These are phyloP conservation scores for Phytophthora kernoviae DNA, from an alignment of 352 stramenopile species.

Conservation along the genomic window DNA sequence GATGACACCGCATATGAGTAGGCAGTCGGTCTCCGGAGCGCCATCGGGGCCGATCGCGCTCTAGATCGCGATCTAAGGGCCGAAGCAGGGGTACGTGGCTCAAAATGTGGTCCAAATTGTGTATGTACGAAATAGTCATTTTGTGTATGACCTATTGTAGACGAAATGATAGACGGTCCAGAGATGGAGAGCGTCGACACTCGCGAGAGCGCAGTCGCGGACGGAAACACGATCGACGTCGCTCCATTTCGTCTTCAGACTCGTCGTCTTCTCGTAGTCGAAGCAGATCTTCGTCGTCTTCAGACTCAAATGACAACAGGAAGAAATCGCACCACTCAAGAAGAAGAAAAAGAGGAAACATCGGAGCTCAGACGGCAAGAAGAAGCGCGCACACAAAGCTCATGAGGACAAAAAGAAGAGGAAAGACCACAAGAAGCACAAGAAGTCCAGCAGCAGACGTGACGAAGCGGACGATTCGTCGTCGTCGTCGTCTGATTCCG, in stretches of 20 bases:
- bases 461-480: slow-evolving; percentile 29
- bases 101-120: slow-evolving; percentile 2
- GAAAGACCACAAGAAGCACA: slow-evolving; percentile 44
- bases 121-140: background rate
- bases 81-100: slow-evolving; percentile 4
- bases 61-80: slow-evolving; percentile 29
- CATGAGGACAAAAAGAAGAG: slow-evolving; percentile 41
- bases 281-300: slow-evolving; percentile 32
- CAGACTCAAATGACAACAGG: slow-evolving; percentile 25
- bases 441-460: slow-evolving; percentile 32
- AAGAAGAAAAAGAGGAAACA: slow-evolving; percentile 48
- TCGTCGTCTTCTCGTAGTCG: slow-evolving; percentile 33
- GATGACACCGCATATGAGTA: slow-evolving; percentile 26
- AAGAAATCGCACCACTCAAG: slow-evolving; percentile 32
- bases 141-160: slow-evolving; percentile 2
- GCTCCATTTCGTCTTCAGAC: slow-evolving; percentile 17
- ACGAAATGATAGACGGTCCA: slow-evolving; percentile 7
- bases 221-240: slow-evolving; percentile 27
- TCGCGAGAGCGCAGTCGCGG: slow-evolving; percentile 18
- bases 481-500: slow-evolving; percentile 61
- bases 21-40: slow-evolving; percentile 26
- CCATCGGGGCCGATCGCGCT: slow-evolving; percentile 21
- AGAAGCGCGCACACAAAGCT: slow-evolving; percentile 39
- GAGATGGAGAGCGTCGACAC: slow-evolving; percentile 10
- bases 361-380: slow-evolving; percentile 40